Base-by-base conservation (phyloP, 768 basidiomycete species). In the Strobilomyces dryophilus region DNA sequence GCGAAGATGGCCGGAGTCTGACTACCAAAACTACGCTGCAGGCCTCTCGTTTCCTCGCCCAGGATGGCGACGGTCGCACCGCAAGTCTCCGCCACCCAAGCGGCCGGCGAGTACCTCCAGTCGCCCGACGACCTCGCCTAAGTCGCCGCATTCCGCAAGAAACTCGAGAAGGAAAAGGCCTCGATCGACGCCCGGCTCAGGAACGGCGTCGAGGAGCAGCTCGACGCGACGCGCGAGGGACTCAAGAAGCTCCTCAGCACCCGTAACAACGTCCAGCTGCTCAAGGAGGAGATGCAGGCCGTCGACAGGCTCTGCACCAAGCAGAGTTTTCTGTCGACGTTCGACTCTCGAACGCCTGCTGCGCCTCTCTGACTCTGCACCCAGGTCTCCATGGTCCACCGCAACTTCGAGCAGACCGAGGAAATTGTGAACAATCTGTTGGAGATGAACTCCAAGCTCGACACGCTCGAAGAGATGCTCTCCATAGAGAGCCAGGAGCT, bases 131-230 rank as follows among this genome's bases (percentile, higher is more conserved):
- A 97, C 72, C 87, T 98, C 50, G 75, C 83, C 59, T 97, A 97
- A 70, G 82, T 98, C 34, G 79, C 82, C 1, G 82, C 92, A 0
- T 92, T 92, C 65, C 82, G 92, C 57, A 95, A 95, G 76, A 95
- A 95, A 64, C 80, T 98, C 41, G 87, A 94, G 71, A 98, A 98
- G 71, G 95, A 98, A 71, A 95, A 97, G 71, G 85, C 92, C 1
- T 91, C 92, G 11, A 89, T 98, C 55, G 92, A 97, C 64, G 85
- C 87, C 4, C 81, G 93, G 63, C 82, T 98, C 45, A 89, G 92
- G 65, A 86, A 80, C 52, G 92, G 93, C 10, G 92, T 95, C 59
- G 92, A 89, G 69, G 91, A 95, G 54, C 95, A 98, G 67, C 77
- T 99, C 18, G 87, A 92, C 61, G 83, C 91, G 1, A 98, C 94